phyloP scores from a whole-genome alignment of 352 stramenopile species.

The Phytophthora fragariae region DNA sequence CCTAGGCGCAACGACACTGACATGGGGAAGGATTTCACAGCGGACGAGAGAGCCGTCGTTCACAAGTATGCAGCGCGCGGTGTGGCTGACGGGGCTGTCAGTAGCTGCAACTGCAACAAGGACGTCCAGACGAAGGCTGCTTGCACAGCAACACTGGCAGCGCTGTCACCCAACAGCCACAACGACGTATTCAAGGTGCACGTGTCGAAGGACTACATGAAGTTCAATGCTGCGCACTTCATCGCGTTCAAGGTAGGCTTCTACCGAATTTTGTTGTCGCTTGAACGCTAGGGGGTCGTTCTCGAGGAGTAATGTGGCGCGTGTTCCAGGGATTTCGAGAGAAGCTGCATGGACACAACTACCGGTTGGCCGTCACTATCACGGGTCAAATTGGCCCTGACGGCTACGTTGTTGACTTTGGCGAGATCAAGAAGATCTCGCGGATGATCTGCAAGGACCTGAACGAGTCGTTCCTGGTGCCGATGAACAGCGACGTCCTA shows the following conservation, averaged over 20 bases:
- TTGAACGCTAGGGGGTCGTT: neutral
- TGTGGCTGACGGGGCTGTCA: conserved; percentile 64
- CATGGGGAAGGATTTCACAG: conserved; percentile 74
- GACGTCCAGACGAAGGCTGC: conserved; percentile 46
- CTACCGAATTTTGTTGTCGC: neutral
- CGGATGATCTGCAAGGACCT: conserved; percentile 95
- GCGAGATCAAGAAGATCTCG: conserved; percentile 96
- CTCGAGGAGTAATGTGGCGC: neutral
- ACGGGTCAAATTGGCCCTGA: conserved; percentile 89
- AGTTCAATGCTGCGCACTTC: conserved; percentile 92
- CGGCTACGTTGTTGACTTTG: conserved; percentile 98
- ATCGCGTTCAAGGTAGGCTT: conserved; percentile 83
- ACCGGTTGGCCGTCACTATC: conserved; percentile 93
- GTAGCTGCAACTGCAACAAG: conserved; percentile 86
- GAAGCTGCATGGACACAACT: conserved; percentile 98
- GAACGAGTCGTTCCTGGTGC: conserved; percentile 98
- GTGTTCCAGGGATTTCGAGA: conserved; percentile 92
- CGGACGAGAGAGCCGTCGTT: conserved; percentile 74
- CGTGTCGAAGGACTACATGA: conserved; percentile 93
- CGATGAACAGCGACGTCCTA: conserved; percentile 94
- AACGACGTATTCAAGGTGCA: conserved; percentile 89
- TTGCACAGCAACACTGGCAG: neutral
- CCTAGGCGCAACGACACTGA: conserved; percentile 27
- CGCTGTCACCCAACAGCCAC: conserved; percentile 31
- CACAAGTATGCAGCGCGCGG: conserved; percentile 79